Evolutionary conservation across 768 basidiomycete genomes (phyloP).

Genomic region (Albatrellus ellisii): DNA sequence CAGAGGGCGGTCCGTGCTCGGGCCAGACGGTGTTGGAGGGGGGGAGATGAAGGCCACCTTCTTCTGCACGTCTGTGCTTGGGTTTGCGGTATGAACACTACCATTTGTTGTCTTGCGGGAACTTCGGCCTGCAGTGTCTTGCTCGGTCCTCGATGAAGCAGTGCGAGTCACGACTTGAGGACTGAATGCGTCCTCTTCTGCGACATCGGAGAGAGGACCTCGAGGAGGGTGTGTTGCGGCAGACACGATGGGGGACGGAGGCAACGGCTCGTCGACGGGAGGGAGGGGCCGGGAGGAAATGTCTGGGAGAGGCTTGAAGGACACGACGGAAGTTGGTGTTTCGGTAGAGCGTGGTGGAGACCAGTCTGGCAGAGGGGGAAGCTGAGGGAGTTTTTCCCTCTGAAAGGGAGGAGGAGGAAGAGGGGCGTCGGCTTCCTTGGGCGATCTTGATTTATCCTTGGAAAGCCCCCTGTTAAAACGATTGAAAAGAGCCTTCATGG

Average conservation of each 20-base stretch:
- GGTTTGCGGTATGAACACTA: constrained; percentile 18
- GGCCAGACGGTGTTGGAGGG: constrained; percentile 47
- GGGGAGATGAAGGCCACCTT: constrained; percentile 85
- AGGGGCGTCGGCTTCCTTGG: constrained; percentile 22
- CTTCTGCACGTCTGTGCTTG: constrained; percentile 46
- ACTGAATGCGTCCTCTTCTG: constrained; percentile 11
- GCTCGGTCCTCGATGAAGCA: constrained; percentile 15
- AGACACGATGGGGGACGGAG: constrained; percentile 19
- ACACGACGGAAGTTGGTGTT: constrained; percentile 27
- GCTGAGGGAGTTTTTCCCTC: constrained; percentile 47
- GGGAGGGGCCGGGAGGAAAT: constrained; percentile 36
- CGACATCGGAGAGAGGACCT: constrained; percentile 14
- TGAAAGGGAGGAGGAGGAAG: constrained; percentile 16
- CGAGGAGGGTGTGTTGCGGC: constrained; percentile 12
- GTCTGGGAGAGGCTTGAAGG: constrained; percentile 66
- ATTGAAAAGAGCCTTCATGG: constrained; percentile 79
- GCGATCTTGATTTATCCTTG: constrained; percentile 49
- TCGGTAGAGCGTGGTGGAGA: constrained; percentile 32
- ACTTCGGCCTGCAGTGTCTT: constrained; percentile 22
- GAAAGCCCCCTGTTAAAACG: constrained; percentile 53
- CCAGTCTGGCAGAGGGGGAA: constrained; percentile 57
- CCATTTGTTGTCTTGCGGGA: constrained; percentile 29
- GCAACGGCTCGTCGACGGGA: constrained; percentile 30
- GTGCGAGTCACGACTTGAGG: constrained; percentile 11
- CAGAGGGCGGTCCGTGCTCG: constrained; percentile 34